A percentile compares a stretch with the other conserved stretches of the same genome.
phyloP scores from a whole-genome alignment of 495 filamentous ascomycete species.

The Penicillium coffeae region DNA sequence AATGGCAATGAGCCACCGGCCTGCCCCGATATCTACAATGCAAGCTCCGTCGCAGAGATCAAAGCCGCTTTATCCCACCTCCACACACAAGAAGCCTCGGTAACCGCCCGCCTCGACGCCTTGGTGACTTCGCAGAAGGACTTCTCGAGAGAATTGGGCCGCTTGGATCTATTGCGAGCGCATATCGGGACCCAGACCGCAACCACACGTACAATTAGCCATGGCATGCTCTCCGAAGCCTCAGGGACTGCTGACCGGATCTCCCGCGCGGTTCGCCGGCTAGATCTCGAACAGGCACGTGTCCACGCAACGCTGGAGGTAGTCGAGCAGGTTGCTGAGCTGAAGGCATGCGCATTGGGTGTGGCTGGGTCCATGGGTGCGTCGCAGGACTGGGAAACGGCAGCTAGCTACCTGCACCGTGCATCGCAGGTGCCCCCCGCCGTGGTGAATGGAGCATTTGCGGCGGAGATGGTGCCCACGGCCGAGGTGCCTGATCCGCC shows the following conservation, averaged over 20 bases:
- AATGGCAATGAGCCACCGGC: conserved; percentile 8
- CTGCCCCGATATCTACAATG: conserved; percentile 56
- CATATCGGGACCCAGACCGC: conserved; percentile 85
- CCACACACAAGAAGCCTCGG: conserved; percentile 66
- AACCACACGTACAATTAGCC: conserved; percentile 76
- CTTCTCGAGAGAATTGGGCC: conserved; percentile 73
- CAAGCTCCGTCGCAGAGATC: conserved; percentile 73
- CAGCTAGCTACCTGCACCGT: conserved; percentile 81
- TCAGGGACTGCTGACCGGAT: conserved; percentile 83
- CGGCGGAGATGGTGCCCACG: conserved; percentile 87
- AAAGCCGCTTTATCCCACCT: conserved; percentile 69
- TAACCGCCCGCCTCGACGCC: conserved; percentile 69
- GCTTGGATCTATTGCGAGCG: conserved; percentile 87
- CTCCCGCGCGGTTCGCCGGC: conserved; percentile 73
- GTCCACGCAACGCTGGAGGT: conserved; percentile 88
- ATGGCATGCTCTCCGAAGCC: conserved; percentile 81
- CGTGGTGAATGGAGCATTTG: conserved; percentile 82
- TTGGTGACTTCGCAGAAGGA: conserved; percentile 78
- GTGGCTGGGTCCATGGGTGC: conserved; percentile 95
- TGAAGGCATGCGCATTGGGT: conserved; percentile 94
- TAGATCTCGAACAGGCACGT: conserved; percentile 85
- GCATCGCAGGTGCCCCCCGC: conserved; percentile 73
- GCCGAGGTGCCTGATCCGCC: conserved; percentile 93
- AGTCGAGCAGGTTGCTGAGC: conserved; percentile 92
- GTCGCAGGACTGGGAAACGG: conserved; percentile 97